phyloP scores from a whole-genome alignment of 441 rosid genomes.

The Isatis lusitanica region DNA sequence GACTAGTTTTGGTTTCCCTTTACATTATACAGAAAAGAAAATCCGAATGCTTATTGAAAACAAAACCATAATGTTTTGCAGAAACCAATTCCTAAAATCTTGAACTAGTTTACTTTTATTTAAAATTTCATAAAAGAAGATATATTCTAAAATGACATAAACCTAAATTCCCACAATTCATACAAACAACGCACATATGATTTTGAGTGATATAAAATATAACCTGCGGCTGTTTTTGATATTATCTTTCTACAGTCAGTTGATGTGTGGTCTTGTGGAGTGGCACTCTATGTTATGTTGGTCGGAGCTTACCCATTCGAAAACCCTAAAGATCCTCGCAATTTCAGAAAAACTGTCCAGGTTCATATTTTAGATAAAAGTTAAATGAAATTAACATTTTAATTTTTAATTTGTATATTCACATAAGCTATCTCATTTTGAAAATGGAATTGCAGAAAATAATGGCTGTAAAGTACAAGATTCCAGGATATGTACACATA shows the following conservation, averaged over 20 bases:
- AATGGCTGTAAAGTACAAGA: slow-evolving; percentile 59
- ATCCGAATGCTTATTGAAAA: too few relatives aligned
- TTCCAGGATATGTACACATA: slow-evolving; percentile 58
- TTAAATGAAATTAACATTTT: not conserved
- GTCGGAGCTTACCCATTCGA: slow-evolving; percentile 77
- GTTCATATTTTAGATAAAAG: slow-evolving; percentile 10
- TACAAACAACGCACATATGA: not conserved
- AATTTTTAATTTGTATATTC: not conserved
- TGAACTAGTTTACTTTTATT: not conserved
- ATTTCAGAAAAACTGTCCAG: slow-evolving; percentile 63
- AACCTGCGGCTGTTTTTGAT: not conserved
- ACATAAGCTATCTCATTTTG: not conserved
- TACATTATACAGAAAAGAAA: too few relatives aligned
- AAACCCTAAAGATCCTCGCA: slow-evolving; percentile 60
- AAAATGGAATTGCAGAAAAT: slow-evolving; percentile 47
- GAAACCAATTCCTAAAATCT: not conserved
- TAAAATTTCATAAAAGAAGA: not conserved
- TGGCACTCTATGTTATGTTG: slow-evolving; percentile 71
- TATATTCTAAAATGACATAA: not conserved
- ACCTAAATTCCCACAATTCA: not conserved
- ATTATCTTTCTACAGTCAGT: slow-evolving; percentile 41
- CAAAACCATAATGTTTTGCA: not conserved
- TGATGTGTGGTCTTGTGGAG: slow-evolving; percentile 81
- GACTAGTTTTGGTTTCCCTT: too few relatives aligned
- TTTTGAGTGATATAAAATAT: not conserved